Base-by-base conservation (phyloP, 2,329 filamentous ascomycete species). In the Fusarium palustre region DNA sequence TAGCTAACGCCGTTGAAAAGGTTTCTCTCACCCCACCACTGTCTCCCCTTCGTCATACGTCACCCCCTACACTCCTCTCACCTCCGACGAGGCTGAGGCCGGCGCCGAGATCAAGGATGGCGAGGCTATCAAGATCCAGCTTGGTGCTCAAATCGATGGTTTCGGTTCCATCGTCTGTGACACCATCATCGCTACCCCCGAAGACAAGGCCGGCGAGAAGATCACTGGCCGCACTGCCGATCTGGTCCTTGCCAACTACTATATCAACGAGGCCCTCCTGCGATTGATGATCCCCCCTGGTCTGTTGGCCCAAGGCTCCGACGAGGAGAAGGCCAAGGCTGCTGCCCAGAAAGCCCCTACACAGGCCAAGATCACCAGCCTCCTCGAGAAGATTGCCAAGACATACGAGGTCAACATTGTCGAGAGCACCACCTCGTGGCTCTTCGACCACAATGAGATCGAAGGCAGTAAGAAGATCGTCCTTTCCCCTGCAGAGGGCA, bases 381-480 rank as follows among this genome's bases (percentile, higher is more conserved):
- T 98, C 69, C 85, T 99, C 52, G 94, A 97, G 83, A 97, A 96
- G 87, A 88, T 98, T 46, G 92, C 90, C 78, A 94, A 97, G 84
- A 87, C 88, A 74, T 99, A 97, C 82, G 94, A 93, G 66, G 94
- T 92, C 86, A 97, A 91, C 80, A 84, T 98, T 28, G 93, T 99
- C 59, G 96, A 99, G 88, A 97, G 94, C 87, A 99, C 96, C 69
- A 99, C 96, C 43, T 97, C 93, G 77, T 99, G 96, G 94, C 83
- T 93, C 65, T 98, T 99, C 79, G 94, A 93, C 78, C 92, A 92
- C 80, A 97, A 98, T 82, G 96, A 99, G 82, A 98, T 99, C 70
- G 96, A 99, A 85, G 92, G 92, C 76, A 80, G 91, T 86, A 97
- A 97, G 90, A 98, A 97, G 89, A 97, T 99, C 77, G 96, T 99